These are phyloP conservation scores for Fagus sylvatica DNA, from an alignment of 306 rosid genomes.

Conservation along the genomic window DNA sequence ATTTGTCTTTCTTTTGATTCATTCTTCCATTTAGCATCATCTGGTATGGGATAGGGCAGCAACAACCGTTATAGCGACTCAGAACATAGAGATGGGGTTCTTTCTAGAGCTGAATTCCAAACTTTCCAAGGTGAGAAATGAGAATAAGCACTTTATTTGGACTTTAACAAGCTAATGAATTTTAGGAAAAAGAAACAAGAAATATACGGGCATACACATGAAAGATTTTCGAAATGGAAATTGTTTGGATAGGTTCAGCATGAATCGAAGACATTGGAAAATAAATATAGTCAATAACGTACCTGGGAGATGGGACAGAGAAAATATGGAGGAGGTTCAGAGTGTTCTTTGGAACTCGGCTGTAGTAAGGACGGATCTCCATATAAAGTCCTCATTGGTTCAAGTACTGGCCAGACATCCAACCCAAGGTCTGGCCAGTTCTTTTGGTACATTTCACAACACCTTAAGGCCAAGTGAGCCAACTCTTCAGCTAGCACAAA, in stretches of 20 bases:
- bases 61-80: too few species aligned
- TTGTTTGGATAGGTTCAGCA: conserved; percentile 60
- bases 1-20: too few species aligned
- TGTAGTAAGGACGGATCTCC: conserved; percentile 38
- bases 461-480: conserved; percentile 70
- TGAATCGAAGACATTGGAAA: conserved; percentile 52
- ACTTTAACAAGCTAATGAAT: too few species aligned
- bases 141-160: too few species aligned
- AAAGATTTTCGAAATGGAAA: conserved; percentile 23
- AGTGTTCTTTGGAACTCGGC: conserved; percentile 51
- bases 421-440: conserved; percentile 64
- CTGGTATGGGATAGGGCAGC: too few species aligned
- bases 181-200: not conserved
- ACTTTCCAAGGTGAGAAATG: too few species aligned
- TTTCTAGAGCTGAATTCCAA: too few species aligned
- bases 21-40: too few species aligned
- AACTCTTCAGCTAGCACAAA: conserved; percentile 65
- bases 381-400: conserved; percentile 66
- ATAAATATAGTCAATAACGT: conserved; percentile 4
- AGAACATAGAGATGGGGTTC: too few species aligned
- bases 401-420: conserved; percentile 78
- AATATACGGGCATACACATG: not conserved
- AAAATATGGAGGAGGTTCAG: conserved; percentile 68
- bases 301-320: conserved; percentile 86
- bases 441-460: conserved; percentile 64